These are phyloP conservation scores for Penicillium diatomitis DNA, from an alignment of 495 filamentous ascomycete genomes.

Conservation along the genomic window DNA sequence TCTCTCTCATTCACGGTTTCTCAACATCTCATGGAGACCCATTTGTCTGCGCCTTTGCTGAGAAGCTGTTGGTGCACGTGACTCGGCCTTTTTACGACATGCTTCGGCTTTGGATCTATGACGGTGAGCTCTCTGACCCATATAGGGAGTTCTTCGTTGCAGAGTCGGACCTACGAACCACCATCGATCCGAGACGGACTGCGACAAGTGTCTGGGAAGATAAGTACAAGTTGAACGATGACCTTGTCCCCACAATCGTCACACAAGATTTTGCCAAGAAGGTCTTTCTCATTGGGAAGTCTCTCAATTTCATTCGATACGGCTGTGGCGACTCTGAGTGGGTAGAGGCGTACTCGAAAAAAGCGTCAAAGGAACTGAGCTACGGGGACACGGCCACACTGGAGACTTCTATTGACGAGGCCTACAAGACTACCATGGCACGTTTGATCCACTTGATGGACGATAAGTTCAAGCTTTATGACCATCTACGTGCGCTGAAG, in stretches of 20 bases:
- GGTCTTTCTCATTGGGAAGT: constrained; percentile 94
- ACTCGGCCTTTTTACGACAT: constrained; percentile 98
- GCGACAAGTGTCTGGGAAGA: constrained; percentile 95
- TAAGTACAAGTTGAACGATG: constrained; percentile 80
- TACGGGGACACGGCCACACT: constrained; percentile 93
- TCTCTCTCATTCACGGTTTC: constrained; percentile 88
- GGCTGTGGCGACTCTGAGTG: constrained; percentile 87
- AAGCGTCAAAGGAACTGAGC: constrained; percentile 79
- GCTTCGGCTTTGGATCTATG: constrained; percentile 94
- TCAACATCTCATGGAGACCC: constrained; percentile 92
- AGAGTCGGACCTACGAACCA: constrained; percentile 50
- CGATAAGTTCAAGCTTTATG: constrained; percentile 85
- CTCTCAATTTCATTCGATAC: constrained; percentile 94
- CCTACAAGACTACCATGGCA: constrained; percentile 95
- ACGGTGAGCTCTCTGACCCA: constrained; percentile 93
- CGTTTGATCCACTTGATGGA: constrained; percentile 91
- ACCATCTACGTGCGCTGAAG: constrained; percentile 86
- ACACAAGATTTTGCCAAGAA: constrained; percentile 88
- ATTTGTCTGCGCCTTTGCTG: constrained; percentile 87
- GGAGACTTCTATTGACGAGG: constrained; percentile 88
- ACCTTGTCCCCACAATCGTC: constrained; percentile 88
- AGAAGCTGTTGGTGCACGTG: constrained; percentile 80
- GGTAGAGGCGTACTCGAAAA: constrained; percentile 95
- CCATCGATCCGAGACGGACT: constrained; percentile 49
- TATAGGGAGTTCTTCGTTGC: constrained; percentile 93